These are phyloP conservation scores for Emergomyces orientalis DNA, from an alignment of 2,329 filamentous ascomycete species.

Conservation along the genomic window DNA sequence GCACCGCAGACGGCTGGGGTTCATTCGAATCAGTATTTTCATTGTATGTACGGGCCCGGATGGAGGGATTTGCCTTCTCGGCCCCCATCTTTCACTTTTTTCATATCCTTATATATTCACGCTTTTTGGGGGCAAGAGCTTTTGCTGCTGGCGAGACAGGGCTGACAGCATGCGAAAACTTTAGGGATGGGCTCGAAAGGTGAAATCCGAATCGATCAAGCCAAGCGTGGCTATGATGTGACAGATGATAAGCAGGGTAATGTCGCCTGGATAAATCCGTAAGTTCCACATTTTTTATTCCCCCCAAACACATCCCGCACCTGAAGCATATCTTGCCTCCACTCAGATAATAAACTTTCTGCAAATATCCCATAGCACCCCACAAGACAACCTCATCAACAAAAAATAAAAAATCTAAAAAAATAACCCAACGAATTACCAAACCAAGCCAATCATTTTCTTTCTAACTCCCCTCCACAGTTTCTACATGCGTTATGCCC, in stretches of 20 bases:
- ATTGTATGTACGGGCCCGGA: constrained; percentile 44
- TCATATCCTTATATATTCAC: not conserved
- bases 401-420: not conserved
- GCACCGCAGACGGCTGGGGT: constrained; percentile 86
- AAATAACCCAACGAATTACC: not conserved
- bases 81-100: not conserved
- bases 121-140: not conserved
- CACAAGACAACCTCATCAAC: not conserved
- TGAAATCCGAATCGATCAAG: constrained; percentile 84
- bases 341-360: not conserved
- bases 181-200: constrained; percentile 66
- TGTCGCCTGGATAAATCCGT: constrained; percentile 80
- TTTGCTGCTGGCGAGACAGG: not conserved
- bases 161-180: not conserved
- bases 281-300: constrained; percentile 23
- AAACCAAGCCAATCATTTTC: not conserved
- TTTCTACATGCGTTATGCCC: constrained; percentile 91
- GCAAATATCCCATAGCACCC: not conserved
- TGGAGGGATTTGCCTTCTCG: not conserved
- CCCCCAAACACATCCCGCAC: not conserved
- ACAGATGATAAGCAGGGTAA: constrained; percentile 63
- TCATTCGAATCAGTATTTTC: constrained; percentile 96
- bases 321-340: not conserved
- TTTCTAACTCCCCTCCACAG: constrained; percentile 21
- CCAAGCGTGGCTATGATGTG: constrained; percentile 88